Conservation (phyloP, 331 rosid genomes). For the Arachis monticola region DNA sequence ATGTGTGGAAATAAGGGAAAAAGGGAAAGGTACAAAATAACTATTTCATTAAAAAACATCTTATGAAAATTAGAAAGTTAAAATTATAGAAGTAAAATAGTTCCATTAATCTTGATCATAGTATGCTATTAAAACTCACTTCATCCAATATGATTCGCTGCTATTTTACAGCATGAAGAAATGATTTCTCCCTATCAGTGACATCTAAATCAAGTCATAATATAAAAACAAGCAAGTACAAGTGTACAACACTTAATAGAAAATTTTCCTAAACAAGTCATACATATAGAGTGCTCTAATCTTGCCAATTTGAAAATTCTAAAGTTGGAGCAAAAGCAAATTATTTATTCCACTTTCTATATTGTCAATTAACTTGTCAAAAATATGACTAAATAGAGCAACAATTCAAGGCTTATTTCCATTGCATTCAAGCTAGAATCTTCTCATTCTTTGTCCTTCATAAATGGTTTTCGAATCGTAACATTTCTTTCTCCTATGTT, state of each 20-base stretch:
- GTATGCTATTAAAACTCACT: constrained; percentile 53
- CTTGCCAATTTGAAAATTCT: neutral
- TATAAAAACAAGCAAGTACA: neutral
- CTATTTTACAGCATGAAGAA: constrained; percentile 80
- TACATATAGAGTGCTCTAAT: neutral
- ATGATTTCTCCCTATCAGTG: constrained; percentile 48
- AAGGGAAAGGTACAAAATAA: constrained; percentile 1
- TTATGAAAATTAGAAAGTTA: constrained; percentile 2
- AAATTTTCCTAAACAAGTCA: constrained; percentile 6
- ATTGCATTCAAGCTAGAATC: neutral
- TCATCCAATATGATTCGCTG: constrained; percentile 87
- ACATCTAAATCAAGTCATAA: constrained; percentile 22
- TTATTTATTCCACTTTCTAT: too few species aligned
- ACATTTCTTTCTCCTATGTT: neutral
- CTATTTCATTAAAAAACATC: neutral
- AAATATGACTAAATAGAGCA: constrained; percentile 7
- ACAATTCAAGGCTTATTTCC: constrained; percentile 4
- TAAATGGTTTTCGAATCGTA: neutral
- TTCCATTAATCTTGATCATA: neutral
- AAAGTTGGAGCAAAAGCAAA: neutral
- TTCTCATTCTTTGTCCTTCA: neutral
- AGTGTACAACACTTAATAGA: neutral
- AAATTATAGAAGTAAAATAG: neutral
- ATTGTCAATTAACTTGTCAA: constrained; percentile 7
- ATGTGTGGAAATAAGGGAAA: constrained; percentile 13